Percentiles rank a stretch among this genome's conserved stretches.
phyloP scores from a whole-genome alignment of 179 eudicot genomes.

The Silene vulgaris region DNA sequence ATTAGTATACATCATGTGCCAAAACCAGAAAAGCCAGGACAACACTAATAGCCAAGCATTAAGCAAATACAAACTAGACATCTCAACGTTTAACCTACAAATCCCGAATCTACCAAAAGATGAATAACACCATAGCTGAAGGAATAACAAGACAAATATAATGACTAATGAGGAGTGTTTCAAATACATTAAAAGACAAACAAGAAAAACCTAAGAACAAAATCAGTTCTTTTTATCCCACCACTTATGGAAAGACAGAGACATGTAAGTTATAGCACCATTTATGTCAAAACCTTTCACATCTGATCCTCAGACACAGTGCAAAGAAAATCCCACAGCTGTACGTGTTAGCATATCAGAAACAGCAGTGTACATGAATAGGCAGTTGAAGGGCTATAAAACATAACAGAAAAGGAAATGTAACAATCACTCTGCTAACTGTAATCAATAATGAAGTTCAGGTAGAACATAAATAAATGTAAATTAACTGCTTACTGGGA shows the following conservation, averaged over 20 bases:
- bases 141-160: too few relatives aligned
- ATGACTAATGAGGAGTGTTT: not conserved
- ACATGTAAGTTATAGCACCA: not conserved
- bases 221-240: not conserved
- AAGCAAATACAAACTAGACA: not conserved
- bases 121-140: not conserved
- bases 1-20: not conserved
- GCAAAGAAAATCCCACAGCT: not conserved
- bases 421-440: not conserved
- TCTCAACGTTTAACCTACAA: conserved; percentile 3
- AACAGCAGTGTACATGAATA: not conserved
- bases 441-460: conserved; percentile 6
- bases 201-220: too few relatives aligned
- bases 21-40: not conserved
- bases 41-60: not conserved
- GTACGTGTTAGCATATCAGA: not conserved
- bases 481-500: conserved; percentile 55
- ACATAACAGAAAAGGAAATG: not conserved
- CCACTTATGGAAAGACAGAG: not conserved
- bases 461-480: not conserved
- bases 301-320: not conserved
- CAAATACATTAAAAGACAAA: not conserved
- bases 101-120: not conserved
- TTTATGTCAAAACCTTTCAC: too few relatives aligned
- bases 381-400: not conserved